Conservation (phyloP, 1,139 yeast genomes). For the Blastobotrys raffinosifermentans region DNA sequence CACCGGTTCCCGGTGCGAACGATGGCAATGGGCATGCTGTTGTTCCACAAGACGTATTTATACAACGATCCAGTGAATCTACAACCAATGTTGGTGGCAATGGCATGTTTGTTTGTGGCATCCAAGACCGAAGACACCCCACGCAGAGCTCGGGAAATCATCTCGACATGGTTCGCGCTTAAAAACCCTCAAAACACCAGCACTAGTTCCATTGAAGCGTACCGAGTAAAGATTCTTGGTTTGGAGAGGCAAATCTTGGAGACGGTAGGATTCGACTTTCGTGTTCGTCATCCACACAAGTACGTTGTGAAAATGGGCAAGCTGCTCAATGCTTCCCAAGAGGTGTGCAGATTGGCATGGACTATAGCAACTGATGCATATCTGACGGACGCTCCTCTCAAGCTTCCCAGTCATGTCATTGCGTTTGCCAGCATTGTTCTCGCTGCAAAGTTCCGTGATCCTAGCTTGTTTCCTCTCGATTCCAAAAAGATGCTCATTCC, state of each 20-base stretch:
- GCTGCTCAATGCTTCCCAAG: constrained; percentile 14
- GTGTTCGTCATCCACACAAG: constrained; percentile 59
- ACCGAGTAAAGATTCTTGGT: constrained; percentile 20
- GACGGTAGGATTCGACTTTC: constrained; percentile 67
- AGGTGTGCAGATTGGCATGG: constrained; percentile 53
- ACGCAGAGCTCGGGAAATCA: constrained; percentile 64
- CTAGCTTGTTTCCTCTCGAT: constrained; percentile 24
- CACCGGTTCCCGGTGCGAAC: constrained; percentile 29
- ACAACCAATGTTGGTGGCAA: constrained; percentile 46
- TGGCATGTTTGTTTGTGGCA: constrained; percentile 73
- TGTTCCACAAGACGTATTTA: constrained; percentile 24
- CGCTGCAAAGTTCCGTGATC: constrained; percentile 39
- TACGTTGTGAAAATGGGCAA: constrained; percentile 64
- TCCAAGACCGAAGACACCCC: constrained; percentile 85
- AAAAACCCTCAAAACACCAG: constrained; percentile 22
- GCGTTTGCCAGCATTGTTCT: constrained; percentile 62
- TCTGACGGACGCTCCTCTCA: constrained; percentile 63
- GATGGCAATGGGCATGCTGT: constrained; percentile 29
- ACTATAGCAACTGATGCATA: constrained; percentile 65
- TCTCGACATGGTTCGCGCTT: constrained; percentile 21
- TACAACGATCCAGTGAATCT: constrained; percentile 17
- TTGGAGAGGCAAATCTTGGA: constrained; percentile 70
- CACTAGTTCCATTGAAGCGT: constrained; percentile 15
- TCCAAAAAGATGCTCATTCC: constrained; percentile 20
- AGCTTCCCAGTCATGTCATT: constrained; percentile 72